These are phyloP conservation scores for Puccinia hordei DNA, from an alignment of 1,284 basidiomycete genomes.

Conservation along the genomic window DNA sequence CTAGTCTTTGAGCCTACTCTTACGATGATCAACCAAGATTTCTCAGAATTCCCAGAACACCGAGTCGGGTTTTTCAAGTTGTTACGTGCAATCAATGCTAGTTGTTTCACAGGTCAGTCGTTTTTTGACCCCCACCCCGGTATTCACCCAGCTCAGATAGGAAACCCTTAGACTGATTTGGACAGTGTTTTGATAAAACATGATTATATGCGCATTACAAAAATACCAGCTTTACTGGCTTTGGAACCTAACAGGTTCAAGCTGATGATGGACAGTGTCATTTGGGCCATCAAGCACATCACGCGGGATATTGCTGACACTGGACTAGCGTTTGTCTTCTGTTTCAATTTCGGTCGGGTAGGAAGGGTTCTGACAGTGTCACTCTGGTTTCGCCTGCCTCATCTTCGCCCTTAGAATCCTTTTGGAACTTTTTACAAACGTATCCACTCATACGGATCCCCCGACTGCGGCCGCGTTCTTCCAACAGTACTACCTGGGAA, in stretches of 20 bases:
- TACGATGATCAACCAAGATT: constrained; percentile 99
- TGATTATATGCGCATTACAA: neutral
- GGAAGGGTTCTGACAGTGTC: neutral
- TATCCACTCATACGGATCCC: constrained; percentile 73
- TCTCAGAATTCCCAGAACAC: constrained; percentile 96
- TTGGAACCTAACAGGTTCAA: constrained; percentile 93
- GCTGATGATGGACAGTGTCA: constrained; percentile 95
- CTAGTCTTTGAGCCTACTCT: constrained; percentile 97
- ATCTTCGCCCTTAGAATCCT: constrained; percentile 66
- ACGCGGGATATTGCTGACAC: constrained; percentile 98
- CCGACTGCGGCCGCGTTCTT: constrained; percentile 79
- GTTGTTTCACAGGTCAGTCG: constrained; percentile 67
- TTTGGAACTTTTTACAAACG: constrained; percentile 93
- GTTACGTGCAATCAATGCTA: constrained; percentile 84
- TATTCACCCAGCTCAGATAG: neutral
- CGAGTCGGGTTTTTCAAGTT: constrained; percentile 97
- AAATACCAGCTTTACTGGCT: constrained; percentile 71
- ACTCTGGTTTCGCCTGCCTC: constrained; percentile 40
- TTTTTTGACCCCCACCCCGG: neutral
- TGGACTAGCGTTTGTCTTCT: constrained; percentile 69
- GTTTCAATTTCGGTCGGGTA: neutral
- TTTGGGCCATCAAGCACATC: constrained; percentile 99
- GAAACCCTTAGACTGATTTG: neutral
- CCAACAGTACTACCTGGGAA: constrained; percentile 87
- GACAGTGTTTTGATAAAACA: neutral